Conservation (phyloP, 2,329 filamentous ascomycete genomes). For the Aspergillus quadrilineatus region DNA sequence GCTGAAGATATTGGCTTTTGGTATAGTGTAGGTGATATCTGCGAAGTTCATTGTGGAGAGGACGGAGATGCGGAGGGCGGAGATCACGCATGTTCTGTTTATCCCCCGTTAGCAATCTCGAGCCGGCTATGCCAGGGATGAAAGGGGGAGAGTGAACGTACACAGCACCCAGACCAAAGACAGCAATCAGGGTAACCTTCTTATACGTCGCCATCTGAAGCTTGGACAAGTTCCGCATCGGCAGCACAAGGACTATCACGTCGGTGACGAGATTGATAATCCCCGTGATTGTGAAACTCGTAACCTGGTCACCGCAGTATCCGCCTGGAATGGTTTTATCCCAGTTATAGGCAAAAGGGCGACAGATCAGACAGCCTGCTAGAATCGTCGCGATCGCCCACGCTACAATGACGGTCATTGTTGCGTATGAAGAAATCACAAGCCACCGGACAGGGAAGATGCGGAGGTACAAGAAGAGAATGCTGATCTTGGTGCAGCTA, state of each 20-base stretch:
- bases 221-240: constrained; percentile 23
- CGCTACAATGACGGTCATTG: constrained; percentile 20
- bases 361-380: constrained; percentile 22
- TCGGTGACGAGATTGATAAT: constrained; percentile 28
- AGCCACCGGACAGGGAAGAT: constrained; percentile 24
- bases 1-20: constrained; percentile 27
- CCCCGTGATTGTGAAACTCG: constrained; percentile 22
- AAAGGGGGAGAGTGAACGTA: constrained; percentile 11
- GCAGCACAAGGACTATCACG: constrained; percentile 22
- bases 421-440: constrained; percentile 14
- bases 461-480: constrained; percentile 22
- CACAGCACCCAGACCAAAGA: constrained; percentile 26
- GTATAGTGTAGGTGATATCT: constrained; percentile 26
- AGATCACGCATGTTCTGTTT: constrained; percentile 25
- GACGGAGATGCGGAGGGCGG: constrained; percentile 25
- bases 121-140: neutral
- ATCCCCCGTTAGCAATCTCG: neutral
- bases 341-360: constrained; percentile 28
- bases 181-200: constrained; percentile 23
- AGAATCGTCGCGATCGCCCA: constrained; percentile 31
- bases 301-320: constrained; percentile 23
- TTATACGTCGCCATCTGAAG: constrained; percentile 26
- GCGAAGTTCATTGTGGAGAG: constrained; percentile 23
- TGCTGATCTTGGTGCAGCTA: constrained; percentile 26
- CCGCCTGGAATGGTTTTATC: constrained; percentile 25